Conservation (phyloP, 2,329 filamentous ascomycete species). For the Alternaria novae-zelandiae region DNA sequence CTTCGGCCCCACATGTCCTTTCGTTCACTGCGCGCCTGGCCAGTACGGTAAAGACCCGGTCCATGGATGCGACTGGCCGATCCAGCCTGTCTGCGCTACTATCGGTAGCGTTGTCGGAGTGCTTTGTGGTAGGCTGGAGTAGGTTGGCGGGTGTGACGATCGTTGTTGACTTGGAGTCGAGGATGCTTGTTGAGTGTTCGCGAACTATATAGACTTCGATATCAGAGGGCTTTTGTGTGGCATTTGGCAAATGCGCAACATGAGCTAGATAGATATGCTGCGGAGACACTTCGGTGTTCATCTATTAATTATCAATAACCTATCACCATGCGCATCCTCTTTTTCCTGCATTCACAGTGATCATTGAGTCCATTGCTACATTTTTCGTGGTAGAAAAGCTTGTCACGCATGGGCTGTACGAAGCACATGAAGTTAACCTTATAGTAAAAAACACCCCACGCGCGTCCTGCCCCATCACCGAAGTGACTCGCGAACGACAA, state of each 20-base stretch:
- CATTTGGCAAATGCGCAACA: not conserved
- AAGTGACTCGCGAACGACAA: not conserved
- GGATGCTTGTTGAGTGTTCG: no score
- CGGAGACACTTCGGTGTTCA: not conserved
- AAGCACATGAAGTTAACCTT: not conserved
- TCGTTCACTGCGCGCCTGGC: not conserved
- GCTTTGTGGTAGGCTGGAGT: not conserved
- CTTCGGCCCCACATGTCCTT: not conserved
- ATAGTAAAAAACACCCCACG: not conserved
- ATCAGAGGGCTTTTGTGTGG: not conserved
- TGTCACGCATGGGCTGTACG: not conserved
- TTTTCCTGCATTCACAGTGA: not conserved
- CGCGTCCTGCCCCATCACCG: no score
- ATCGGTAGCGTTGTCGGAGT: not conserved
- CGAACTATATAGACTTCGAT: not conserved
- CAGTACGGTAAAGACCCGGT: slow-evolving; percentile 1
- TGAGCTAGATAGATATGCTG: not conserved
- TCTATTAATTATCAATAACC: not conserved
- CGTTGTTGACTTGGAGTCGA: not conserved
- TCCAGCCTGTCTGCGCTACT: not conserved
- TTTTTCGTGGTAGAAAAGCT: not conserved
- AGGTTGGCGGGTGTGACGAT: not conserved
- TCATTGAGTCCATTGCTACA: not conserved
- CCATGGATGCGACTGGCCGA: slow-evolving; percentile 5
- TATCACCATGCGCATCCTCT: not conserved